Base-by-base conservation (phyloP, 1,284 basidiomycete species). In the Leccinum pachyderme region DNA sequence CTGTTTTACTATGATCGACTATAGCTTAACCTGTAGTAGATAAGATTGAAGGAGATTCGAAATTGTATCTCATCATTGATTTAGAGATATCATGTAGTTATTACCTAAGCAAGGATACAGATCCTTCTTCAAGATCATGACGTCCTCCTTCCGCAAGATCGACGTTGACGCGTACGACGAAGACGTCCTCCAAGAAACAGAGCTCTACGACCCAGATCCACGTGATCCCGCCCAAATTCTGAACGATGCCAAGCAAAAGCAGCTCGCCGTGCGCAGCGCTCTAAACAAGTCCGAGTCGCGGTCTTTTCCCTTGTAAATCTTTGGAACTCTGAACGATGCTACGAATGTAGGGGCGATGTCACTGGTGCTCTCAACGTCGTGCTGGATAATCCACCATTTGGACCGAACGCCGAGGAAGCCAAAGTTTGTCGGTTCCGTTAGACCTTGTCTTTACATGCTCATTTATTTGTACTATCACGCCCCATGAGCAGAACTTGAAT, bases 151-250 rank as follows among this genome's bases (percentile, higher is more conserved):
- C 74, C 82, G 95, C 62, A 95, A 95, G 75, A 95, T 98, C 76
- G 90, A 98, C 74, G 91, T 98, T 65, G 95, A 98, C 76, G 81
- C 80, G 49, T 95, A 86, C 75, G 96, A 98, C 68, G 95, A 98
- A 72, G 96, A 98, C 65, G 83, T 87, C 15, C 76, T 98, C 13
- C 81, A 86, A 47, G 91, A 95, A 57, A 82, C 81, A 31, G 93
- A 98, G 66, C 82, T 98, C 33, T 94, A 90, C 69, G 89, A 93
- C 49, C 81, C 91, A 2, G 95, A 98, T 70, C 88, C 91, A 12
- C 81, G 91, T 2, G 95, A 98, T 70, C 88, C 91, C 11, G 76
- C 81, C 0, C 86, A 91, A 61, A 86, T 90, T 28, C 71, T 92
- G 47, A 79, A 78, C 43, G 90, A 95, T 56, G 87, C 91, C 15